Base-by-base conservation (phyloP, 2,329 filamentous ascomycete species). In the Xylaria sp. region DNA sequence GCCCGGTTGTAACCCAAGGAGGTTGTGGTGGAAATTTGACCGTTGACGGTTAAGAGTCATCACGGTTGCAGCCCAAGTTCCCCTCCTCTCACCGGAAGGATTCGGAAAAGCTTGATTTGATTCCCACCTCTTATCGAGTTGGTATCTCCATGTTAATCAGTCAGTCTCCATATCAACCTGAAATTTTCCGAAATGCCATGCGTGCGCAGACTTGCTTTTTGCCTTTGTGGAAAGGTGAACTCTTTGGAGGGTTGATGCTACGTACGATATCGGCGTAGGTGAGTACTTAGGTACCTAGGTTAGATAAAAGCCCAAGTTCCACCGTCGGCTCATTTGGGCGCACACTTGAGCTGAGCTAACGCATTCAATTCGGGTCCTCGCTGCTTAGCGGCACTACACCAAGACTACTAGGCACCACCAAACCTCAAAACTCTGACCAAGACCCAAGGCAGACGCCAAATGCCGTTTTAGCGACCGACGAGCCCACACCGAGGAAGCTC, bases 1-100 rank as follows among this genome's bases (percentile, higher is more conserved):
- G 35, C 40, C 55, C 54, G 62, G 40, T 59, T 71, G 66, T 60
- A 66, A 71, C 66, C 66, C 63, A 63, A 50, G 47, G 42, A 35
- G 55, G 55, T 44, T 35, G 55, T 66, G 21, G 55, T 44, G 37
- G 37, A 6, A 54, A 21, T 29, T 57, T 44, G 51, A 68, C 37
- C 23, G 29, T 63, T 50, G 50, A 62, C 62, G 44, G 32, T 60
- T 37, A 51, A 59, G 27, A 54, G 58, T 50, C 47, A 55, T 29
- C 47, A 55, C 21, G 6, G 48, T 2, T 32, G 44, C 58, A n/a
- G 47, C 40, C 40, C 25, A 27, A 40, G 62, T 61, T 40, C 50
- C 61, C 44, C 53, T 37, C 53, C 44, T 47, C 44, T 64, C 60
- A 61, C 68, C 64, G 64, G 60, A 40, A 62, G 44, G 51, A 58